Evolutionary conservation across 148 eudicot genomes (phyloP).

Genomic region (Rhododendron williamsianum): DNA sequence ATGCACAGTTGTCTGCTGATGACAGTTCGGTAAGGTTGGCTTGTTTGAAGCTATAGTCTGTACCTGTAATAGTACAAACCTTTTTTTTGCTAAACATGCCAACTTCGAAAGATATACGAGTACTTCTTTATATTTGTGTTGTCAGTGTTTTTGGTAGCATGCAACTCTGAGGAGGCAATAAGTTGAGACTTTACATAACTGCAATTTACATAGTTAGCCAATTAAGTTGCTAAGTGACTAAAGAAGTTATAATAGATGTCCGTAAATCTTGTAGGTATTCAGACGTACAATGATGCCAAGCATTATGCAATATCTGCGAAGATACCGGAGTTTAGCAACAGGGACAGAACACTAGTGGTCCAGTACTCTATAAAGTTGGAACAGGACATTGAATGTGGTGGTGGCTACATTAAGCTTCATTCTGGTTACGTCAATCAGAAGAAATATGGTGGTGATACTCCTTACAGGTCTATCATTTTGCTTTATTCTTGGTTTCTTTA

Average conservation of each 20-base stretch:
- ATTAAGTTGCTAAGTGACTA: not conserved
- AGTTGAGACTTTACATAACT: not conserved
- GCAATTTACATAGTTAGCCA: not conserved
- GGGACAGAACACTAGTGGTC: slow-evolving; percentile 65
- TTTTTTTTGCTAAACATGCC: not conserved
- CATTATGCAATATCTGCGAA: slow-evolving; percentile 80
- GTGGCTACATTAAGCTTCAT: slow-evolving; percentile 84
- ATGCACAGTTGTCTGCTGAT: not conserved
- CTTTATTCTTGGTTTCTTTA: not conserved
- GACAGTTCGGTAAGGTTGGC: not conserved
- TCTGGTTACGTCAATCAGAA: slow-evolving; percentile 89
- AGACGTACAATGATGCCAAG: slow-evolving; percentile 63
- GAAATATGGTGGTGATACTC: slow-evolving; percentile 93
- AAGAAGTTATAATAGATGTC: not conserved
- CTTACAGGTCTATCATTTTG: slow-evolving; percentile 57
- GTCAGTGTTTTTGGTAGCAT: not conserved
- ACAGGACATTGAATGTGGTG: slow-evolving; percentile 95
- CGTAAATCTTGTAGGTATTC: slow-evolving; percentile 56
- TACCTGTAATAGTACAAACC: not conserved
- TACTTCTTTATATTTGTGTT: not conserved
- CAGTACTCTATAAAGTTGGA: slow-evolving; percentile 79
- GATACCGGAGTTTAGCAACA: slow-evolving; percentile 77
- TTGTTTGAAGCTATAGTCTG: not conserved
- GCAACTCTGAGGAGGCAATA: not conserved
- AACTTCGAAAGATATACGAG: not conserved